Percentiles rank a stretch among this genome's conserved stretches.
phyloP scores from a whole-genome alignment of 768 basidiomycete genomes.

The Chalciporus chontae region DNA sequence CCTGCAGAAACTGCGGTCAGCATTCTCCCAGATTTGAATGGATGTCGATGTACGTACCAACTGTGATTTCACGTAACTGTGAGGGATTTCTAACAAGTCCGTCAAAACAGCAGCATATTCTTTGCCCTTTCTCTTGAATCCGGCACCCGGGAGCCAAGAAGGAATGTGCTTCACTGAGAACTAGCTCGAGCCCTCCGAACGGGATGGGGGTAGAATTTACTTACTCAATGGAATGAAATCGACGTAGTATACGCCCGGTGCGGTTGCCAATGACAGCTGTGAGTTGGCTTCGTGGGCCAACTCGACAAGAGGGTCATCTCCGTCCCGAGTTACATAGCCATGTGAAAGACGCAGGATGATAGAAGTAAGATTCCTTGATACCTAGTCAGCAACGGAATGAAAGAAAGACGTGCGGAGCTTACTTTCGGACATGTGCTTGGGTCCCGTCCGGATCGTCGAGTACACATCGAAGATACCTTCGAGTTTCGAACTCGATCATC shows the following conservation, averaged over 20 bases:
- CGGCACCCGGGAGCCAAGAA: constrained; percentile 20
- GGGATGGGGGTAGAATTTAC: neutral
- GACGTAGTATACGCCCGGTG: constrained; percentile 7
- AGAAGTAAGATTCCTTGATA: constrained; percentile 11
- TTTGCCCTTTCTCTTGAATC: constrained; percentile 14
- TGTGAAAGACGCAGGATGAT: constrained; percentile 37
- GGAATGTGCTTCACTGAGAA: constrained; percentile 24
- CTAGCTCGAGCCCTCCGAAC: neutral
- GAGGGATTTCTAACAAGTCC: constrained; percentile 9
- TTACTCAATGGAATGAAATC: constrained; percentile 19
- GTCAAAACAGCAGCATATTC: constrained; percentile 7
- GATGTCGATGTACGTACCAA: constrained; percentile 7
- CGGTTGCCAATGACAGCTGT: constrained; percentile 14
- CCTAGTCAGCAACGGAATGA: neutral
- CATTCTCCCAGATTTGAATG: neutral
- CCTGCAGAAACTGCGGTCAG: constrained; percentile 1
- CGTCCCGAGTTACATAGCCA: constrained; percentile 35
- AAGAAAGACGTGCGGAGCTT: neutral
- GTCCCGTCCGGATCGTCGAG: constrained; percentile 7
- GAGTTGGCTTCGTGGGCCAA: constrained; percentile 26
- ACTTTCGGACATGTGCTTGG: constrained; percentile 15
- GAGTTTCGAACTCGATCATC: constrained; percentile 19
- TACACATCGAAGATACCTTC: constrained; percentile 7
- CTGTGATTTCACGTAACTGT: constrained; percentile 11
- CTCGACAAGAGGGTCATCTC: constrained; percentile 35